phyloP scores from a whole-genome alignment of 352 stramenopile genomes.

The Phytophthora pisi region DNA sequence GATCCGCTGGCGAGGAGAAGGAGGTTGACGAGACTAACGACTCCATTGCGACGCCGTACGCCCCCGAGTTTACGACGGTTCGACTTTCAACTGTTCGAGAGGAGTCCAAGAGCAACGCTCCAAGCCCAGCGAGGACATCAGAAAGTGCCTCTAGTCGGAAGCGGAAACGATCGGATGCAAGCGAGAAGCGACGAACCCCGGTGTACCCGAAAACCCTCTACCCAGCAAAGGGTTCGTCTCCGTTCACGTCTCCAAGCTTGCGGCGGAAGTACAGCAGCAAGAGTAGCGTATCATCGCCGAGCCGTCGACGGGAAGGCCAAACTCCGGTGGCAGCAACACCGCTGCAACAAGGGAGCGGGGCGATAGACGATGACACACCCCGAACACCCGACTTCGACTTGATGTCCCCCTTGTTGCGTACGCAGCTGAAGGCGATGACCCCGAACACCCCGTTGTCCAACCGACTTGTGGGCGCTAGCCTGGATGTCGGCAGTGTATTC shows the following conservation, averaged over 20 bases:
- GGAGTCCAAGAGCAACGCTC: constrained; percentile 7
- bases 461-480: constrained; percentile 74
- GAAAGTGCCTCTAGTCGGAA: constrained; percentile 46
- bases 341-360: constrained; percentile 34
- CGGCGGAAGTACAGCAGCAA: constrained; percentile 73
- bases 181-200: constrained; percentile 29
- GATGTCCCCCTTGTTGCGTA: constrained; percentile 79
- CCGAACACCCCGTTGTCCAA: constrained; percentile 86
- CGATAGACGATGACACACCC: constrained; percentile 60
- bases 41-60: constrained; percentile 51
- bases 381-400: constrained; percentile 70
- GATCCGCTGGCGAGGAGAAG: constrained; percentile 16
- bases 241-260: constrained; percentile 52
- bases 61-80: constrained; percentile 67
- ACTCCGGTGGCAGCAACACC: constrained; percentile 23
- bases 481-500: constrained; percentile 72
- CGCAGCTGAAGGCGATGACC: constrained; percentile 84
- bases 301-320: constrained; percentile 13
- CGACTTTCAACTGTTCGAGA: constrained; percentile 27
- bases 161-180: constrained; percentile 44
- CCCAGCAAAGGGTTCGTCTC: constrained; percentile 32
- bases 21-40: constrained; percentile 31
- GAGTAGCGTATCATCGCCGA: constrained; percentile 59
- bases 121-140: constrained; percentile 20
- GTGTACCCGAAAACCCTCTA: constrained; percentile 62